Percentiles rank a stretch among this genome's conserved stretches.
These are phyloP conservation scores for Apiospora pterosperma DNA, from an alignment of 2,329 filamentous ascomycete species.

Conservation along the genomic window DNA sequence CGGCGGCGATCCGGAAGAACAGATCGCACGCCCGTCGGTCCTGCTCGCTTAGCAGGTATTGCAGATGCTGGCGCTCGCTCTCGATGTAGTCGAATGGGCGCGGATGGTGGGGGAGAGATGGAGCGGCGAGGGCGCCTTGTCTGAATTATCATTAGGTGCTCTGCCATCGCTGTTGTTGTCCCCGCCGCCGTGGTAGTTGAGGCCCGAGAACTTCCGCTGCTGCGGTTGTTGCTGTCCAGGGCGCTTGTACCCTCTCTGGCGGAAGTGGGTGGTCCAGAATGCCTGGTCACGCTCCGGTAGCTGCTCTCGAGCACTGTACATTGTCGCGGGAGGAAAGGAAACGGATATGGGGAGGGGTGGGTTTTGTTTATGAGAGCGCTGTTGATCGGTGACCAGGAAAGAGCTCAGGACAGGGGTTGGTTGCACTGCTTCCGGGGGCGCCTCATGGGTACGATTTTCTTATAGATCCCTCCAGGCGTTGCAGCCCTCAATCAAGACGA, in stretches of 20 bases:
- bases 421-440: background rate
- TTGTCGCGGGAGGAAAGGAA: background rate
- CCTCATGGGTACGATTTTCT: background rate
- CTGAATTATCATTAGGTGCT: background rate
- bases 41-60: slow-evolving; percentile 37
- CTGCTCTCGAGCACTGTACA: background rate
- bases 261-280: background rate
- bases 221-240: background rate
- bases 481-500: too few species aligned
- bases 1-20: slow-evolving; percentile 32
- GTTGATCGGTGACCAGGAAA: too few species aligned
- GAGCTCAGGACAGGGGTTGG: background rate
- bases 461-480: background rate
- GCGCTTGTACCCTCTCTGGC: background rate
- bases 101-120: slow-evolving; percentile 17
- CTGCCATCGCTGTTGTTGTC: background rate
- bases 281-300: background rate
- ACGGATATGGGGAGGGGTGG: background rate
- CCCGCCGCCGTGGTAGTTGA: background rate
- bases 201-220: background rate
- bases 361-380: too few species aligned
- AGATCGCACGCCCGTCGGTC: slow-evolving; percentile 34
- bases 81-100: slow-evolving; percentile 40
- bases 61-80: slow-evolving; percentile 45
- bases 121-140: background rate